Evolutionary conservation across 495 filamentous ascomycete genomes (phyloP).

Genomic region (Penicillium angulare): DNA sequence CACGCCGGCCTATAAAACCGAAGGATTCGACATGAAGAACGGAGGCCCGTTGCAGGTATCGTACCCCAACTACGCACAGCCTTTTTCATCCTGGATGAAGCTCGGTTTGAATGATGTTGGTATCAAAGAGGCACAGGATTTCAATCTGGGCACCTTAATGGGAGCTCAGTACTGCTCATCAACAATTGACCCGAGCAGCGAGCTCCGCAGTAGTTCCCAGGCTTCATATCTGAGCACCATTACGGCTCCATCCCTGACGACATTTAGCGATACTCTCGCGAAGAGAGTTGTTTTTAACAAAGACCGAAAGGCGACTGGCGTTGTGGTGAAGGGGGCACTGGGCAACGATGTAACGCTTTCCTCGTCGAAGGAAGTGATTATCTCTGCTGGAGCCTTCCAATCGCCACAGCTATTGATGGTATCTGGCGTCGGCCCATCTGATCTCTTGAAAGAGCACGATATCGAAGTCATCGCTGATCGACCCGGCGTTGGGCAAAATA

Average conservation of each 20-base stretch:
- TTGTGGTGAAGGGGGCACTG: slow-evolving; percentile 15
- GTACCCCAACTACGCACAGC: slow-evolving; percentile 46
- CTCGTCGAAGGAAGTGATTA: slow-evolving; percentile 14
- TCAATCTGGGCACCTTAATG: slow-evolving; percentile 30
- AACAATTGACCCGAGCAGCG: slow-evolving; percentile 34
- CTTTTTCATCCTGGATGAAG: slow-evolving; percentile 43
- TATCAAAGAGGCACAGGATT: slow-evolving; percentile 25
- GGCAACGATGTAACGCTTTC: slow-evolving; percentile 14
- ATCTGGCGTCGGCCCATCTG: slow-evolving; percentile 9
- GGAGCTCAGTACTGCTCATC: slow-evolving; percentile 38
- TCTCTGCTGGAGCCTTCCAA: slow-evolving; percentile 17
- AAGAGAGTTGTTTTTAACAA: slow-evolving; percentile 26
- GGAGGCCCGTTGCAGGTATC: slow-evolving; percentile 51
- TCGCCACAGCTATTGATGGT: slow-evolving; percentile 18
- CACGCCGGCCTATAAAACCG: slow-evolving; percentile 40
- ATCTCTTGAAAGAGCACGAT: slow-evolving; percentile 1
- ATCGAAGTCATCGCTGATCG: slow-evolving; percentile 7
- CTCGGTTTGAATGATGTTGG: slow-evolving; percentile 39
- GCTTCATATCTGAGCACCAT: slow-evolving; percentile 30
- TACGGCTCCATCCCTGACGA: slow-evolving; percentile 12
- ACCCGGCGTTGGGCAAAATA: slow-evolving; percentile 17
- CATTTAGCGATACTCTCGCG: slow-evolving; percentile 17
- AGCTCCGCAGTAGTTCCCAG: slow-evolving; percentile 39
- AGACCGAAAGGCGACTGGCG: slow-evolving; percentile 19
- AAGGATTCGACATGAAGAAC: slow-evolving; percentile 21